Base-by-base conservation (phyloP, 1,139 yeast species). In the Sugiyamaella neomexicana region DNA sequence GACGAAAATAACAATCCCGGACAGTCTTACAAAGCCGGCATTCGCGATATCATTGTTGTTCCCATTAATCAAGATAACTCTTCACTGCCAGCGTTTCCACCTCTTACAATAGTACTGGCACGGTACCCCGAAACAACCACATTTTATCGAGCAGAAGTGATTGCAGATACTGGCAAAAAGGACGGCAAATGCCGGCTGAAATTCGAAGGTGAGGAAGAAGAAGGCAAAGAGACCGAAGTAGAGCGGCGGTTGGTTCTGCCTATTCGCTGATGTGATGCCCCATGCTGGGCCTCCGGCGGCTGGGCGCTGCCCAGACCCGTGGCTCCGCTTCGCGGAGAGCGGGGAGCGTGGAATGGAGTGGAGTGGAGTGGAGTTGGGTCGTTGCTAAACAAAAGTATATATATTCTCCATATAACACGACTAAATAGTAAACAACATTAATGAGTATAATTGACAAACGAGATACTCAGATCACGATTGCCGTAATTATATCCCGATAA, bases 191-290 rank as follows among this genome's bases (percentile, higher is more conserved):
- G 96, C 60, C 73, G 89, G 62, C 76, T 95, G 54, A 81, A 83
- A 64, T 95, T 95, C 65, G 99, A 95, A 64, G 99, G 99, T 6
- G 99, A 93, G 69, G 99, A 93, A 65, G 99, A 95, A 66, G 96
- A 85, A 1, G 93, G 89, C 54, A 93, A 93, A 70, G 97, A 91
- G 67, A 93, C 97, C 0, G 97, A 90, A 64, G 98, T 93, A 1
- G 90, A 85, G 56, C 76, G 98, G 60, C 74, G 91, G 55, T 77
- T 87, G 56, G 98, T 91, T 3, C 74, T 91, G 42, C 95, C 96
- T 2, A 27, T 56, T 4, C 65, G 62, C 25, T 50, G 50, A 41
- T 47, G 13, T n/a, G n/a, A n/a, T n/a, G n/a, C n/a, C 27, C 13
- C 13, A 8, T 5, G 37, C 13, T 32, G 7, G 7, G 31, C 31